Base-by-base conservation (phyloP, 768 basidiomycete species). In the Candolleomyces efflorescens region DNA sequence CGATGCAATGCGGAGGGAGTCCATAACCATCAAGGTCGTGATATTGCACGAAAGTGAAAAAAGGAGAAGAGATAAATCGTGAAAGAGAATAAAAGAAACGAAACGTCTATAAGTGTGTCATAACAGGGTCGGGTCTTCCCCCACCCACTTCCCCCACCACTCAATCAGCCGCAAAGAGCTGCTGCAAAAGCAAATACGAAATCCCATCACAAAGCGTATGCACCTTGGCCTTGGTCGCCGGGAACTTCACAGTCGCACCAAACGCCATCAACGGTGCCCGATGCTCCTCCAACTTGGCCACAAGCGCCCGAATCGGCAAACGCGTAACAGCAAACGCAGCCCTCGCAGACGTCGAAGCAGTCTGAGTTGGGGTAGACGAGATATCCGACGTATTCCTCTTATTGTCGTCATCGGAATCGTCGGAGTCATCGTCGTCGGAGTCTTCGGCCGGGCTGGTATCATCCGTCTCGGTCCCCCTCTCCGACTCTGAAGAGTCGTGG, bases 151-250 rank as follows among this genome's bases (percentile, higher is more conserved):
- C 37, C 52, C 11, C 47, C 38, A 23, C 38, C 55, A 46, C 11
- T 38, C 46, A 59, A 56, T 61, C 47, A 54, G 22, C 54, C 22
- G 43, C 65, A 53, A 68, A 55, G 20, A 68, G 59, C 60, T 72
- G 68, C 67, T 74, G 73, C 61, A 78, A 60, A 59, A 75, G 54
- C 59, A 76, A 62, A 61, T 73, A 73, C 56, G 72, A 64, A 51
- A 78, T 73, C 55, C 69, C 71, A 62, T 76, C 75, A 45, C 71
- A 73, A 26, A 78, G 65, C 53, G 63, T 66, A 54, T 73, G 70
- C 59, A 74, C 69, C 69, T 73, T 73, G 45, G 70, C 69, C 59
- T 73, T 68, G 46, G 75, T 76, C 44, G 68, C 67, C 32, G 62
- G 56, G 55, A 76, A 75, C 62, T 67, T 64, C 47, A 73, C 62